Evolutionary conservation across 371 early-diverging fungal species (phyloP).

Genomic region (Modicella reniformis): DNA sequence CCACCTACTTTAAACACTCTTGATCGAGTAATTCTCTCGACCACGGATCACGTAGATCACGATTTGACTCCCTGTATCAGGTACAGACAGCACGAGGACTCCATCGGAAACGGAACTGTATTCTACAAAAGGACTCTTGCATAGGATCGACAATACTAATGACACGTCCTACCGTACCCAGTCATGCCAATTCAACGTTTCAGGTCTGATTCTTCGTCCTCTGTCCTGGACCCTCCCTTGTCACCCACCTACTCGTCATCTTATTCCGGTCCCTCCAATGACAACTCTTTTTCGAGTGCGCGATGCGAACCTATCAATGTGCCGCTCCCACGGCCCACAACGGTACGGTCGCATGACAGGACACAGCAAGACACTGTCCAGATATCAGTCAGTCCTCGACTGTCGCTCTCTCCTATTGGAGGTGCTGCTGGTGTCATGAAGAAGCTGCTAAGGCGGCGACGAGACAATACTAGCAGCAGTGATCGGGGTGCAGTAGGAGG

Average conservation of each 20-base stretch:
- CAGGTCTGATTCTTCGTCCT: slow-evolving; percentile 35
- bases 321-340: not conserved
- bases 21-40: no score
- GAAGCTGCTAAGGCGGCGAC: slow-evolving; percentile 36
- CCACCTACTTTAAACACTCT: no score
- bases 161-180: slow-evolving; percentile 3
- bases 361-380: slow-evolving; percentile 6
- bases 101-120: not conserved
- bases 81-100: not conserved
- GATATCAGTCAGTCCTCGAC: slow-evolving; percentile 22
- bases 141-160: not conserved
- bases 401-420: slow-evolving; percentile 34
- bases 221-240: slow-evolving; percentile 17
- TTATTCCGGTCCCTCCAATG: not conserved
- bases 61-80: not conserved
- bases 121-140: not conserved
- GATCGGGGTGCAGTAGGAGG: slow-evolving; percentile 6
- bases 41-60: no score
- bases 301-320: slow-evolving; percentile 19
- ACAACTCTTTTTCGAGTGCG: slow-evolving; percentile 1
- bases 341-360: slow-evolving; percentile 2
- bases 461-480: slow-evolving; percentile 23
- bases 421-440: slow-evolving; percentile 48
- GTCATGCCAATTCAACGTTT: slow-evolving; percentile 21
- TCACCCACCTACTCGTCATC: slow-evolving; percentile 19